Conservation (phyloP, 805 yeast species). For the Wickerhamiella kurtzmanii region DNA sequence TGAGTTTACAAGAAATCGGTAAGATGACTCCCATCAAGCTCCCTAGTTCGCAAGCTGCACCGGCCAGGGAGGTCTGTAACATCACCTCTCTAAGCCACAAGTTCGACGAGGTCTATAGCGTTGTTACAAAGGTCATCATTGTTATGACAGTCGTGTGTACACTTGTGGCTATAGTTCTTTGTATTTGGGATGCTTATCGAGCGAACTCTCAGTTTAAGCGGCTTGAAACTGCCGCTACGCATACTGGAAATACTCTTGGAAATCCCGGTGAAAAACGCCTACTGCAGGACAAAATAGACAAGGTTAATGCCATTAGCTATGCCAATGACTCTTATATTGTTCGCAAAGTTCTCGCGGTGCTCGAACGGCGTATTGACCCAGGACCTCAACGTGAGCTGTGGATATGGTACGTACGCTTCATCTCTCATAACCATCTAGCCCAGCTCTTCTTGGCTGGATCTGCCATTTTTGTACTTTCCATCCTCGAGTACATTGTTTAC, state of each 20-base stretch:
- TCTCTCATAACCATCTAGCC: slow-evolving; percentile 40
- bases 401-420: slow-evolving; percentile 37
- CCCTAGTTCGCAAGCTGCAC: neutral
- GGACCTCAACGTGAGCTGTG: neutral
- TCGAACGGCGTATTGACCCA: neutral
- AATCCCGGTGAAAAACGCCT: neutral
- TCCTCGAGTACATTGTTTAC: slow-evolving; percentile 38
- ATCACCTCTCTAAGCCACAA: neutral
- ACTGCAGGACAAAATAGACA: neutral
- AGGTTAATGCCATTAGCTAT: neutral
- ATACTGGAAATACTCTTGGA: slow-evolving; percentile 1
- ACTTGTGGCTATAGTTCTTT: slow-evolving; percentile 4
- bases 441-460: slow-evolving; percentile 40
- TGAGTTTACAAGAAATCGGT: slow-evolving; percentile 6
- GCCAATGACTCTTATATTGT: neutral
- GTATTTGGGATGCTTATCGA: slow-evolving; percentile 5
- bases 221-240: slow-evolving; percentile 5
- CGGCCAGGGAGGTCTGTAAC: slow-evolving; percentile 6
- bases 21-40: neutral
- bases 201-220: slow-evolving; percentile 8
- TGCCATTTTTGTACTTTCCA: slow-evolving; percentile 41
- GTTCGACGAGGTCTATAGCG: slow-evolving; percentile 2
- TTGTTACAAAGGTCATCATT: neutral
- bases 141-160: slow-evolving; percentile 9
- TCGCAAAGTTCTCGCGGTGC: neutral